Evolutionary conservation across 768 basidiomycete species (phyloP), one percentile per base, ranked within the genome.

Genomic region (Pleurotus ostreatus): DNA sequence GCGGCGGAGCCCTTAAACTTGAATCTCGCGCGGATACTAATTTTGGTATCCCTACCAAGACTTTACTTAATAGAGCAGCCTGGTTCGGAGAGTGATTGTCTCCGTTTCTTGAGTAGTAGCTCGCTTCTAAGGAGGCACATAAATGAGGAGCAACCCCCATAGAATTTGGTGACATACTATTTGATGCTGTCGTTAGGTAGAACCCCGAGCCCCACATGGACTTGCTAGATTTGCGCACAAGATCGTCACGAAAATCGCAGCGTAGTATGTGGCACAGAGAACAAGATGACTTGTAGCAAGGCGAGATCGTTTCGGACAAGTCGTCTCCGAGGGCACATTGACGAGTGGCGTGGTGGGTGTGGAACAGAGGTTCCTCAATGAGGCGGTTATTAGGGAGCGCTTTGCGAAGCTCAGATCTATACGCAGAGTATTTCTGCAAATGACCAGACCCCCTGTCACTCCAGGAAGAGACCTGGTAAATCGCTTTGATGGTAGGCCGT

Each of bases 351-450:
- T 20, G 39, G 41, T 53, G 51, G 2, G 51, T 53, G 25, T 53
- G 51, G 20, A 53, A 53, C 4, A 53, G 51, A 5, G 51, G 39
- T 53, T 53, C 51, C 15, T 53, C 51, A 38, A 53, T 38, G 16
- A 53, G 16, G 9, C 51, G 51, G 25, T 40, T 41, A 53, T 41
- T n/a, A 20, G 12, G 51, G 37, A 39, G 11, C 3, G 49, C 22
- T 39, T 53, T 39, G 6, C 51, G 37, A 16, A 53, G 51, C 7
- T 39, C 22, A 7, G 37, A 40, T 39, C 51, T n/a, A 12, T 53
- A 53, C 51, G 39, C 13, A 4, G 51, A 53, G 22, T 40, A 53
- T 25, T 53, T 6, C 38, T 40, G n/a, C 37, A 38, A 8, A 18
- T 53, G 51, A 2, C 41, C 23, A 2, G 41, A n/a, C 15, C 38